These are phyloP conservation scores for Leptoxyphium fumago DNA, from an alignment of 2,329 filamentous ascomycete species.

Conservation along the genomic window DNA sequence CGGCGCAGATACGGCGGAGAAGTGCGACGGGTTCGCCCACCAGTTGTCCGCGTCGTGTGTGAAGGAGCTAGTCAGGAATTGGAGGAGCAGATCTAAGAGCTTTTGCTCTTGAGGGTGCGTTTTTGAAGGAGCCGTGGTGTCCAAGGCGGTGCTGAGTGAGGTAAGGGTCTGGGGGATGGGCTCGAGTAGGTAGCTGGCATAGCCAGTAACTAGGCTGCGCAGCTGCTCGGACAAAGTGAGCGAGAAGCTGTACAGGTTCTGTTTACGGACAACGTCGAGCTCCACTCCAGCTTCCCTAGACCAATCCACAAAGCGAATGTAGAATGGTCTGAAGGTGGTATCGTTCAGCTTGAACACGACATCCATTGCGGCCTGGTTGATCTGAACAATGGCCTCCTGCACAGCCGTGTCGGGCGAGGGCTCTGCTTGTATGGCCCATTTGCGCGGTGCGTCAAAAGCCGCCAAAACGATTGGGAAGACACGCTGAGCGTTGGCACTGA, in stretches of 20 bases:
- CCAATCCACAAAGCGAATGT: slow-evolving; percentile 76
- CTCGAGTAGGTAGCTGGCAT: slow-evolving; percentile 73
- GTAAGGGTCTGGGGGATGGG: slow-evolving; percentile 50
- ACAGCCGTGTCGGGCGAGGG: slow-evolving; percentile 23
- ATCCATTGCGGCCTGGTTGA: slow-evolving; percentile 62
- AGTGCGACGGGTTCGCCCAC: slow-evolving; percentile 87
- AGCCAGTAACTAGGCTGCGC: slow-evolving; percentile 88
- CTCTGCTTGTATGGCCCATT: slow-evolving; percentile 25
- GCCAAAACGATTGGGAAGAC: slow-evolving; percentile 49
- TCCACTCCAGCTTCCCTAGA: slow-evolving; percentile 34
- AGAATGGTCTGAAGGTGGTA: slow-evolving; percentile 80
- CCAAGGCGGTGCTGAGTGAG: slow-evolving; percentile 14
- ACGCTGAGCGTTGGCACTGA: slow-evolving; percentile 58
- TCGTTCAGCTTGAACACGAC: slow-evolving; percentile 98
- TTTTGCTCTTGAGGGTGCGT: slow-evolving; percentile 27
- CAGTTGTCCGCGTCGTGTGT: slow-evolving; percentile 85
- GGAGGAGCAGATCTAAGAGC: slow-evolving; percentile 56
- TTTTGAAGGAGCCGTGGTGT: slow-evolving; percentile 5
- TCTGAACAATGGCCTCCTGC: slow-evolving; percentile 35
- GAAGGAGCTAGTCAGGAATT: slow-evolving; percentile 61
- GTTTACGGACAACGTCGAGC: slow-evolving; percentile 35
- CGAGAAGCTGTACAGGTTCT: slow-evolving; percentile 71
- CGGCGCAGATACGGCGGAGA: slow-evolving; percentile 53
- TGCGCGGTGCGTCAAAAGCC: slow-evolving; percentile 49
- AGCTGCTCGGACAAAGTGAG: slow-evolving; percentile 67